Evolutionary conservation across 345 rosid genomes (phyloP).

Genomic region (Sonneratia caseolaris): DNA sequence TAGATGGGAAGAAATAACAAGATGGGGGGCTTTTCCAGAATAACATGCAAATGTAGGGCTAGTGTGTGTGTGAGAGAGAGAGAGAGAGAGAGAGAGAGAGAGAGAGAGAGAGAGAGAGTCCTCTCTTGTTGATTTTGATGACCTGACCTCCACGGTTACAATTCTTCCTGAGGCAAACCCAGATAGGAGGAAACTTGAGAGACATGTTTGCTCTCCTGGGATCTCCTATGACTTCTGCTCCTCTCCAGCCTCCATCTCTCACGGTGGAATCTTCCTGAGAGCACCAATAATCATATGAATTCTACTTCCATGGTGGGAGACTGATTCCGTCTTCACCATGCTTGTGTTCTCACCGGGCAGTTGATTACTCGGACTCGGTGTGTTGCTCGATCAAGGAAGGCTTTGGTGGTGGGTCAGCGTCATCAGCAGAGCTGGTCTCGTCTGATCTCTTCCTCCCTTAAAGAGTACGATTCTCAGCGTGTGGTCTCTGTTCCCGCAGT

Average conservation of each 20-base stretch:
- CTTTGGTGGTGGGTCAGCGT: not conserved
- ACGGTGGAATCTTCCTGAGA: not conserved
- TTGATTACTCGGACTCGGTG: not conserved
- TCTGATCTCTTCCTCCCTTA: not conserved
- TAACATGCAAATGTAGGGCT: not conserved
- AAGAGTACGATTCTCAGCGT: not conserved
- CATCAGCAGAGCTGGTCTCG: not conserved
- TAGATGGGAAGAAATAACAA: not conserved
- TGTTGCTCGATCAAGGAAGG: not conserved
- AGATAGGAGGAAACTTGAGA: not conserved
- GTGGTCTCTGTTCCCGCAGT: not conserved
- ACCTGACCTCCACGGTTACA: not conserved
- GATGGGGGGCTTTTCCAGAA: not conserved
- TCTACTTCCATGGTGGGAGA: not conserved
- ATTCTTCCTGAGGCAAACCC: not conserved
- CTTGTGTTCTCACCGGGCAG: not conserved
- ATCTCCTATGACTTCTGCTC: not conserved
- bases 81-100: not conserved
- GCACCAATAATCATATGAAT: not conserved
- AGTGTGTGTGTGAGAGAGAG: not conserved
- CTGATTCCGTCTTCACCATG: not conserved
- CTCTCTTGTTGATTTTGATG: not conserved
- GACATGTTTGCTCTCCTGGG: not conserved
- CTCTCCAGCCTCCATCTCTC: not conserved
- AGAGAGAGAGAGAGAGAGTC: not conserved